These are phyloP conservation scores for Pseudopithomyces maydicus DNA, from an alignment of 2,329 filamentous ascomycete genomes.

Conservation along the genomic window DNA sequence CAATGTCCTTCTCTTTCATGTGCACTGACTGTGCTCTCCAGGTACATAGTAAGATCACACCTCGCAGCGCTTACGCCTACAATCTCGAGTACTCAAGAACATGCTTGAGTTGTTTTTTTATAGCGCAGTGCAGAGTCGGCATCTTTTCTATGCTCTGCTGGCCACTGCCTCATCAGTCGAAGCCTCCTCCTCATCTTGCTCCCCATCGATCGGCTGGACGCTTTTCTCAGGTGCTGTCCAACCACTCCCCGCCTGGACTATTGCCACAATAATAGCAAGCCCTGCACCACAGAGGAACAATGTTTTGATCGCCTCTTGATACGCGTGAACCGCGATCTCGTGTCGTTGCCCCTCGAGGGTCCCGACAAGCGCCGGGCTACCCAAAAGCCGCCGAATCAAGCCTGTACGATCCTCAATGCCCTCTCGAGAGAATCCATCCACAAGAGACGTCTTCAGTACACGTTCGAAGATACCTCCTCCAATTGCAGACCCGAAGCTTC, in stretches of 20 bases:
- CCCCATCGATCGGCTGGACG: slow-evolving; percentile 19
- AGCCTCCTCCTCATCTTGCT: slow-evolving; percentile 27
- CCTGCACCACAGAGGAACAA: slow-evolving; percentile 59
- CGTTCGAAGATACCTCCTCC: slow-evolving; percentile 77
- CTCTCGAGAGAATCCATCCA: slow-evolving; percentile 60
- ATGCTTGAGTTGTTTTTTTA: too few relatives aligned
- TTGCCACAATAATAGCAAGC: slow-evolving; percentile 54
- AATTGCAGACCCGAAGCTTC: slow-evolving; percentile 79
- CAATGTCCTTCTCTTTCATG: too few relatives aligned
- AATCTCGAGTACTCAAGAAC: too few relatives aligned
- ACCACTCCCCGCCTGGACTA: slow-evolving; percentile 64
- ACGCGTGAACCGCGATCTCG: slow-evolving; percentile 58
- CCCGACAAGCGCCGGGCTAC: slow-evolving; percentile 62
- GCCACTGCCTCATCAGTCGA: slow-evolving; percentile 28
- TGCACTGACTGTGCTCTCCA: too few relatives aligned
- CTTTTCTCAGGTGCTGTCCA: slow-evolving; percentile 52
- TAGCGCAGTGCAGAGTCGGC: too few relatives aligned
- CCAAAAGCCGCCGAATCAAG: slow-evolving; percentile 61
- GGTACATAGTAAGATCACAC: too few relatives aligned
- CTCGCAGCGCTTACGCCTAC: too few relatives aligned
- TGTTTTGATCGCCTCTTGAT: slow-evolving; percentile 58
- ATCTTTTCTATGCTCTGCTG: slow-evolving; percentile 18
- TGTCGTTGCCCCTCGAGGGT: slow-evolving; percentile 55
- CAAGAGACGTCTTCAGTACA: slow-evolving; percentile 60
- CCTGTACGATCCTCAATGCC: slow-evolving; percentile 46